Evolutionary conservation across 306 rosid genomes (phyloP), one percentile per base, ranked within the genome.

Genomic region (Fragaria iinumae): DNA sequence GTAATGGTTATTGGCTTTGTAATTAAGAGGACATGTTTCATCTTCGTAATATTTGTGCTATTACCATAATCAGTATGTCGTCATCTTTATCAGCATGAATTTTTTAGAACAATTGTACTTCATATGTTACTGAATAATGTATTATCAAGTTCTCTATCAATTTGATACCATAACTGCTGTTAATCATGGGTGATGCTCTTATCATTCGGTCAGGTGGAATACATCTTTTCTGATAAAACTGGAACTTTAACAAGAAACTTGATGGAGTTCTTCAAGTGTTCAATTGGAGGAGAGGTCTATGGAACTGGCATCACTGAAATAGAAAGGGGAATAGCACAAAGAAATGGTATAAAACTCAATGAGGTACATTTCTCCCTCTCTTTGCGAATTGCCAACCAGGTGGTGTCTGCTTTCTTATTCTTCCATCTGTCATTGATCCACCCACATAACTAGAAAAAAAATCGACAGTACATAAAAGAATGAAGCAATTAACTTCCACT

Each of bases 211-310:
- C 84, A 96, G 99, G 98, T 96, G 85, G 99, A 96, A 75, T 96
- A 96, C 88, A 89, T 96, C 68, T 96, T 96, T 87, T 91, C 99
- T 68, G 97, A 96, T 84, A 96, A 96, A 91, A 96, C 99, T 85
- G 98, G 99, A 78, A 96, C 99, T 70, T 88, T 96, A 29, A 96
- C 97, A 50, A 86, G 97, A 83, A 96, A 96, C 87, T 89, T 92
- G 72, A 96, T 96, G 99, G 99, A 96, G 88, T 96, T 96, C 88
- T 96, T 96, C 85, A 96, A 96, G 90, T 96, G 99, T 83, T 96
- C 99, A 57, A 96, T 96, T 84, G 99, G 98, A 75, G 93, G 88
- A 76, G 97, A 92, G 87, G 82, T 88, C 70, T 96, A 92, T 79
- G 98, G 99, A 71, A 91, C 87, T 84, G 98, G 98, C 50, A 67